These are phyloP conservation scores for Vanderwaltozyma polyspora DNA, from an alignment of 805 yeast species.

Conservation along the genomic window DNA sequence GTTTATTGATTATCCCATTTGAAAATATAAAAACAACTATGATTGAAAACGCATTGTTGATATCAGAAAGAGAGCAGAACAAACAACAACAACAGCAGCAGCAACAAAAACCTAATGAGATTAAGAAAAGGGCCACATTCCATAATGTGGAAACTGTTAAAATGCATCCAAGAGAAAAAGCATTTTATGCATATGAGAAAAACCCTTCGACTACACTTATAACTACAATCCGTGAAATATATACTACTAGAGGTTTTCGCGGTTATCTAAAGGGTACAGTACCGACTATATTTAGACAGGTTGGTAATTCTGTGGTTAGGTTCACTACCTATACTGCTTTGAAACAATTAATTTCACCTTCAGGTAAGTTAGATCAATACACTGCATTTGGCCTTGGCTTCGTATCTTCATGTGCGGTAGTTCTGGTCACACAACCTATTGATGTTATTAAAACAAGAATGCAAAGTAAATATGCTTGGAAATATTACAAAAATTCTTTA, in stretches of 20 bases:
- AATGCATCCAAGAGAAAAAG: conserved; percentile 25
- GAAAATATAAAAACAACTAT: conserved; percentile 73
- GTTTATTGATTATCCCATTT: conserved; percentile 78
- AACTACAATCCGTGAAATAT: conserved; percentile 53
- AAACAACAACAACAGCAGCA: conserved; percentile 4
- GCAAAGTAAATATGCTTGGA: conserved; percentile 63
- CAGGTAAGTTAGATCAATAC: conserved; percentile 27
- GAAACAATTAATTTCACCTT: conserved; percentile 51
- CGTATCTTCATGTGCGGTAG: conserved; percentile 60
- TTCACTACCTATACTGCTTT: conserved; percentile 72
- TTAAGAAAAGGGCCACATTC: conserved; percentile 26
- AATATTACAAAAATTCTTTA: conserved; percentile 48
- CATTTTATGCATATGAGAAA: conserved; percentile 31
- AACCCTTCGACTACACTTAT: conserved; percentile 44
- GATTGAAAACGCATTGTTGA: conserved; percentile 54
- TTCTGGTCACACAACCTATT: conserved; percentile 73
- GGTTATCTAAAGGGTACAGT: conserved; percentile 77
- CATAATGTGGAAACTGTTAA: conserved; percentile 19
- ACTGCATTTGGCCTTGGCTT: conserved; percentile 38
- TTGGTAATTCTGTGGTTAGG: conserved; percentile 68
- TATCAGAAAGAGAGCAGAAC: conserved; percentile 16
- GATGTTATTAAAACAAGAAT: conserved; percentile 81
- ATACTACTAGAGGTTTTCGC: conserved; percentile 54
- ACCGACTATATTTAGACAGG: conserved; percentile 76
- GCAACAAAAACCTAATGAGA: too few relatives aligned